These are phyloP conservation scores for Plasmodium inui DNA, from an alignment of 169 alveolate genomes.

Conservation along the genomic window DNA sequence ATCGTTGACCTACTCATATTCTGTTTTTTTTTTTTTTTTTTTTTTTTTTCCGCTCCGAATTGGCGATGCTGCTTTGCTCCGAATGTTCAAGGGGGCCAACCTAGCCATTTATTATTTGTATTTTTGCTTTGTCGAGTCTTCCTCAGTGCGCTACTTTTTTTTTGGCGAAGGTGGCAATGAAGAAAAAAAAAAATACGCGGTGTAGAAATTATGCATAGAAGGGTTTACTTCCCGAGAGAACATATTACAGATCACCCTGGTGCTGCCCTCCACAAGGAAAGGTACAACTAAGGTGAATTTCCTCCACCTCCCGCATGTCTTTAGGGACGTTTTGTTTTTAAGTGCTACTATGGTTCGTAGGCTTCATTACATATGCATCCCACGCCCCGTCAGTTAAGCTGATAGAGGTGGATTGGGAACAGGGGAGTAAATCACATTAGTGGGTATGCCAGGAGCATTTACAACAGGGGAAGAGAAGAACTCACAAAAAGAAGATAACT, in stretches of 20 bases:
- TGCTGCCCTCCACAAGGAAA: not conserved
- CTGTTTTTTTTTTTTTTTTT: not conserved
- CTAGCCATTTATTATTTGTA: not conserved
- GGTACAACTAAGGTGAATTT: not conserved
- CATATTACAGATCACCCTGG: not conserved
- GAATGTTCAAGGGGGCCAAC: not conserved
- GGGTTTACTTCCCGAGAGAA: not conserved
- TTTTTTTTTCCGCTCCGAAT: not conserved
- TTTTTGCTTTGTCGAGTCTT: not conserved
- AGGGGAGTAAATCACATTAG: not conserved
- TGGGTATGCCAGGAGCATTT: not conserved
- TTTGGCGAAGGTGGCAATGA: not conserved
- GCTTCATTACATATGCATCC: not conserved
- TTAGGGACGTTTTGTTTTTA: not conserved
- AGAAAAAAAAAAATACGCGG: not conserved
- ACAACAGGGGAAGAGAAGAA: not conserved
- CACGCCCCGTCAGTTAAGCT: not conserved
- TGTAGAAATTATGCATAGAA: not conserved
- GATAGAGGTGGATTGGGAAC: not conserved
- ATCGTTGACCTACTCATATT: not conserved
- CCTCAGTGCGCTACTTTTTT: not conserved
- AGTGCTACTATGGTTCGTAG: not conserved
- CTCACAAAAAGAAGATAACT: not conserved
- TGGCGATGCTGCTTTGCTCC: not conserved
- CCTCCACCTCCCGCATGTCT: not conserved